Evolutionary conservation across 306 rosid genomes (phyloP).

Genomic region (Gillenia trifoliata): DNA sequence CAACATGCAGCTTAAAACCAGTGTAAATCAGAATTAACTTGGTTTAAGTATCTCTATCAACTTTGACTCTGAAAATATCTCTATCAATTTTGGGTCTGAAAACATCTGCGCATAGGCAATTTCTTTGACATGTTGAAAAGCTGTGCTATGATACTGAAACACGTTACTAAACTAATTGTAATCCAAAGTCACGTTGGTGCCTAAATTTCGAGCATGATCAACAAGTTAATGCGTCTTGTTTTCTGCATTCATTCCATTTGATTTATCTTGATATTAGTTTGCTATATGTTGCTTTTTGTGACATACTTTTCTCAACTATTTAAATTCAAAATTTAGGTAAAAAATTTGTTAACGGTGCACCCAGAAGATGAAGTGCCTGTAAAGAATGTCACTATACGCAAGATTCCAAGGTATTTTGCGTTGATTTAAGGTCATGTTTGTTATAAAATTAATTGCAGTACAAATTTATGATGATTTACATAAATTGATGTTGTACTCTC

Average conservation of each 20-base stretch:
- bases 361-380: slow-evolving; percentile 73
- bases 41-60: not conserved
- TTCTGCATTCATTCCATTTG: not conserved
- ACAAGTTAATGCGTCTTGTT: not conserved
- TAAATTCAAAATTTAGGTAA: slow-evolving; percentile 42
- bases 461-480: not conserved
- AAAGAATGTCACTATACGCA: slow-evolving; percentile 81
- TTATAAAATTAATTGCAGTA: not conserved
- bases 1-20: not conserved
- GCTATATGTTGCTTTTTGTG: not conserved
- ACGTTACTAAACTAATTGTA: not conserved
- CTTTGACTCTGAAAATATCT: not conserved
- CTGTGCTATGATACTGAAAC: not conserved
- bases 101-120: not conserved
- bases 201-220: not conserved
- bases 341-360: slow-evolving; percentile 72
- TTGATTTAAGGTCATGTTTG: slow-evolving; percentile 11
- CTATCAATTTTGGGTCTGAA: too few relatives aligned
- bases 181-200: not conserved
- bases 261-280: not conserved
- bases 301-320: not conserved
- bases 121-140: not conserved
- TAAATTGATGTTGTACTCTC: not conserved
- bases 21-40: not conserved
- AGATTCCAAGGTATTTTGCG: slow-evolving; percentile 70